phyloP scores from a whole-genome alignment of 2,329 filamentous ascomycete genomes.

The Hypoxylon sp. region DNA sequence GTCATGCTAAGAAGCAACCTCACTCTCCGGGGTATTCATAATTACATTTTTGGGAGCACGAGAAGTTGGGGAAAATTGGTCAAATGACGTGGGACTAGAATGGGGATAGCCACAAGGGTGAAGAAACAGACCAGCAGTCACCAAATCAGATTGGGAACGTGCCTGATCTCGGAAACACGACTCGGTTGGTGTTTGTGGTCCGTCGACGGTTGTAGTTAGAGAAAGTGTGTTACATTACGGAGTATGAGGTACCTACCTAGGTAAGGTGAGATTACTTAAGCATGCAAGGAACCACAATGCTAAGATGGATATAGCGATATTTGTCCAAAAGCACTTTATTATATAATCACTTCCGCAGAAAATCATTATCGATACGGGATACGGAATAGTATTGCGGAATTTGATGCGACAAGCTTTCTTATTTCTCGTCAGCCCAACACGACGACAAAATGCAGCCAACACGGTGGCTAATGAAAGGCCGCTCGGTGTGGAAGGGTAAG shows the following conservation, averaged over 20 bases:
- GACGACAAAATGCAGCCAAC: conserved; percentile 53
- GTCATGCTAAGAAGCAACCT: conserved; percentile 26
- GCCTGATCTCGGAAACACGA: conserved; percentile 9
- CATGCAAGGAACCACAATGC: not conserved
- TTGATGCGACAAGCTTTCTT: conserved; percentile 35
- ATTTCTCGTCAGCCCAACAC: conserved; percentile 15
- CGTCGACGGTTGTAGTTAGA: conserved; percentile 2
- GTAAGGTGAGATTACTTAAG: not conserved
- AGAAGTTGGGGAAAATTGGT: conserved; percentile 11
- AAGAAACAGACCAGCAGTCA: conserved; percentile 10
- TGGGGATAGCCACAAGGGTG: conserved; percentile 24
- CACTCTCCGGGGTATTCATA: conserved; percentile 24
- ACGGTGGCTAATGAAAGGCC: conserved; percentile 52
- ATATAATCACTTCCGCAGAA: not conserved
- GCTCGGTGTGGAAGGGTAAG: conserved; percentile 53
- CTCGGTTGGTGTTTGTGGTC: conserved; percentile 17
- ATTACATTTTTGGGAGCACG: conserved; percentile 9
- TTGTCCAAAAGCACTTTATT: not conserved
- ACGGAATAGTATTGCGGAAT: conserved; percentile 6
- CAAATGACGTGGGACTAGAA: conserved; percentile 29
- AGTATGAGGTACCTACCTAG: not conserved
- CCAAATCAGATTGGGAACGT: conserved; percentile 28
- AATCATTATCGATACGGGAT: conserved; percentile 13
- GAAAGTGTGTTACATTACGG: not conserved
- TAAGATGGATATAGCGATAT: too few species aligned